phyloP scores from a whole-genome alignment of 2,329 filamentous ascomycete genomes.

The Chaetomium sp. region DNA sequence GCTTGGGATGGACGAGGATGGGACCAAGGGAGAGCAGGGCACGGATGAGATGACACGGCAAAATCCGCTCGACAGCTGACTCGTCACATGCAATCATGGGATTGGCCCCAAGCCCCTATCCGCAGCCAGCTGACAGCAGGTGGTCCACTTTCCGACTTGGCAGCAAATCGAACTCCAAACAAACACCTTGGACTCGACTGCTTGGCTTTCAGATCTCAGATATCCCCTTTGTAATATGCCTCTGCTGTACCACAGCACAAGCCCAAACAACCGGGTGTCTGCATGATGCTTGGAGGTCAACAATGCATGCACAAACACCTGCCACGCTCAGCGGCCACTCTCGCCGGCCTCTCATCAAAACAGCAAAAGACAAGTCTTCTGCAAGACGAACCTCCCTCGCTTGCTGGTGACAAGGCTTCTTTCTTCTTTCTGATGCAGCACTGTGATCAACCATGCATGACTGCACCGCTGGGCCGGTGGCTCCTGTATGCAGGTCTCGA shows the following conservation, averaged over 20 bases:
- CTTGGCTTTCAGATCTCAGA: slow-evolving; percentile 1
- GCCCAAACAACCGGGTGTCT: neutral
- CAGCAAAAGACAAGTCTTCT: neutral
- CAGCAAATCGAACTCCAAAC: neutral
- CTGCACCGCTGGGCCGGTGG: slow-evolving; percentile 15
- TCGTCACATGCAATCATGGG: neutral
- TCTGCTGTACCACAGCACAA: neutral
- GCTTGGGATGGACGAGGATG: neutral
- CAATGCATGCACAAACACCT: neutral
- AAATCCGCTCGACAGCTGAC: slow-evolving; percentile 1
- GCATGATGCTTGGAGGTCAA: neutral
- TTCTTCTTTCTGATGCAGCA: slow-evolving; percentile 6
- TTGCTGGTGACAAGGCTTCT: neutral
- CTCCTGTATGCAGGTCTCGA: slow-evolving; percentile 25
- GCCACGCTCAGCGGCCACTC: neutral
- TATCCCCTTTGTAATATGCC: neutral
- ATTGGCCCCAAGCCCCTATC: neutral
- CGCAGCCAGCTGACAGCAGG: neutral
- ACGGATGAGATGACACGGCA: neutral
- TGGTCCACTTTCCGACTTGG: neutral
- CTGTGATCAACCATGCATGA: slow-evolving; percentile 23
- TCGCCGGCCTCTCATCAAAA: neutral
- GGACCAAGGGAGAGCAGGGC: neutral
- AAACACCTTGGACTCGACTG: neutral
- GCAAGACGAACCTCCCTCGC: neutral